Evolutionary conservation across 805 yeast genomes (phyloP).

Genomic region (Metschnikowia gelsemii): DNA sequence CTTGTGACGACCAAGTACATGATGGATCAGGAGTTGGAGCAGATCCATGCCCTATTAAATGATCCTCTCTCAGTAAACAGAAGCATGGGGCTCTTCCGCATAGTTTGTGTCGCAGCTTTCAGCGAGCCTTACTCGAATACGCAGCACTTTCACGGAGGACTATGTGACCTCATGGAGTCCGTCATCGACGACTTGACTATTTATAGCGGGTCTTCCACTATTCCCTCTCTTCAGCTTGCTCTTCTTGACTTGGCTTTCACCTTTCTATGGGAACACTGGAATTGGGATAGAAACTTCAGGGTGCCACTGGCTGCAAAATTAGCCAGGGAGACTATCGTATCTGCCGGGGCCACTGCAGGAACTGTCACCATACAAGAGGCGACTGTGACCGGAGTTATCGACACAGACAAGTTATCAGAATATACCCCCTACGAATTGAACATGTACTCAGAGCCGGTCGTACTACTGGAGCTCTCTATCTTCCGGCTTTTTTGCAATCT

Average conservation of each 20-base stretch:
- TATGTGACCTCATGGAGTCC: conserved; percentile 13
- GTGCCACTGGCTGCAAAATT: conserved; percentile 8
- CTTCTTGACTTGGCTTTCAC: conserved; percentile 15
- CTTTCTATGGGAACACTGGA: conserved; percentile 21
- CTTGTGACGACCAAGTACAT: conserved; percentile 1
- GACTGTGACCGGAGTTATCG: not conserved
- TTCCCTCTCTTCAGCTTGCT: conserved; percentile 12
- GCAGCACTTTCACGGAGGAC: conserved; percentile 13
- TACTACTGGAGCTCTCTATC: conserved; percentile 8
- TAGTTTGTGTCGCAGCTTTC: conserved; percentile 12
- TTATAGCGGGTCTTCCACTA: conserved; percentile 4
- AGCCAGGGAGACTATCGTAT: conserved; percentile 7
- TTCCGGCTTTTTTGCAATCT: conserved; percentile 20
- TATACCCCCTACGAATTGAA: conserved; percentile 1
- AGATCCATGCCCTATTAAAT: conserved; percentile 2
- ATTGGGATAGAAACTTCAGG: conserved; percentile 10
- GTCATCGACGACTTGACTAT: conserved; percentile 12
- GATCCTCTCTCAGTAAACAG: conserved; percentile 7
- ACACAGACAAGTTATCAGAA: conserved; percentile 2
- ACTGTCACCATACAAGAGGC: conserved; percentile 11
- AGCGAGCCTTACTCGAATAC: conserved; percentile 11
- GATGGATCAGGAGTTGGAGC: conserved; percentile 9
- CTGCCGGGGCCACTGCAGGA: conserved; percentile 12
- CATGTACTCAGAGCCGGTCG: conserved; percentile 5
- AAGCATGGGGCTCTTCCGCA: conserved; percentile 14